Conservation (phyloP, 116 monocot species). For the Dioscorea cayenensis region DNA sequence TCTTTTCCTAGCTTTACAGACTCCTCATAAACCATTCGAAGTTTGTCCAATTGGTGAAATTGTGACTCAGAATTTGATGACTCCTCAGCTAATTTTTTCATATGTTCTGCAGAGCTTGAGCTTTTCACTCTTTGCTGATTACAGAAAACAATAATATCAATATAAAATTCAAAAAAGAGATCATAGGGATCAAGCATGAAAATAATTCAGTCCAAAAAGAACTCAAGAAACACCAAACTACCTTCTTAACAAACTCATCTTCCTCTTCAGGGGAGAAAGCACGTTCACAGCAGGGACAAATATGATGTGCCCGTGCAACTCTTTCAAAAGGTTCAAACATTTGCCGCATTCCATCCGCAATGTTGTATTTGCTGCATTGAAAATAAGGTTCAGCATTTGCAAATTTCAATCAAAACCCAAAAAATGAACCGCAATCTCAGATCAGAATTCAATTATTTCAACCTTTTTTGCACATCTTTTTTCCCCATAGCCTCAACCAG, state of each 20-base stretch:
- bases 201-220: background rate
- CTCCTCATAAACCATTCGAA: constrained; percentile 81
- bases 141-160: no score
- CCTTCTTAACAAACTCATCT: constrained; percentile 94
- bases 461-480: constrained; percentile 92
- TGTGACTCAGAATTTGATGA: constrained; percentile 80
- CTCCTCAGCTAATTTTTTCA: constrained; percentile 64
- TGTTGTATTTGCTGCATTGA: constrained; percentile 75
- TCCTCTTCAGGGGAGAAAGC: constrained; percentile 85
- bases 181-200: background rate
- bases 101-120: constrained; percentile 81
- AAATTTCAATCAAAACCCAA: background rate
- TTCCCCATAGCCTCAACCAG: constrained; percentile 69
- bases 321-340: constrained; percentile 99
- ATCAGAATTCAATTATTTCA: background rate
- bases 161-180: background rate
- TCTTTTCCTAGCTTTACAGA: constrained; percentile 86
- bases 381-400: background rate
- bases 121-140: constrained; percentile 89
- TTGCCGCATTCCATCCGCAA: constrained; percentile 93
- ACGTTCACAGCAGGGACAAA: constrained; percentile 98
- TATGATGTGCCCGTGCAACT: constrained; percentile 87
- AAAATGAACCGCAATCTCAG: background rate
- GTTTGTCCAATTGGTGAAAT: constrained; percentile 86
- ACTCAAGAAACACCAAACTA: constrained; percentile 8